A percentile compares a stretch with the other conserved stretches of the same genome.
Evolutionary conservation across 108 stramenopile species (phyloP).

Genomic region (Fragilaria radians): DNA sequence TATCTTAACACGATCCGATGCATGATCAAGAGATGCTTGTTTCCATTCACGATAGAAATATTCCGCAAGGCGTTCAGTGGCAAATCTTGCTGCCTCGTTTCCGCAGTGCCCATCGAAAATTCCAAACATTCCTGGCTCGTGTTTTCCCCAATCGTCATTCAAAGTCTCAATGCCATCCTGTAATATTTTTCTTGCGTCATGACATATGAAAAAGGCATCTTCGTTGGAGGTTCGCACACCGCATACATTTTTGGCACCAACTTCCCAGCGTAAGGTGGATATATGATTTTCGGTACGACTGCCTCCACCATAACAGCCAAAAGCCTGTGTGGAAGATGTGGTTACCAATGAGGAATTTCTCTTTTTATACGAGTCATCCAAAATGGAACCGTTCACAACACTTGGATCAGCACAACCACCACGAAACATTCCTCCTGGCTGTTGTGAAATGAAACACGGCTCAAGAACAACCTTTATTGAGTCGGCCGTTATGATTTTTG

Average conservation of each 20-base stretch:
- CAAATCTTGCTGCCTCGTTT: slow-evolving; percentile 69
- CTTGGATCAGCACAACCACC: slow-evolving; percentile 81
- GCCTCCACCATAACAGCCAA: slow-evolving; percentile 24
- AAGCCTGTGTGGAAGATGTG: slow-evolving; percentile 22
- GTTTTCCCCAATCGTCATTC: neutral
- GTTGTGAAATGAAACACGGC: too few species aligned
- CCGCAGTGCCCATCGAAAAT: slow-evolving; percentile 85
- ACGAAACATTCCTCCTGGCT: too few species aligned
- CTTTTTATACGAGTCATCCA: slow-evolving; percentile 44
- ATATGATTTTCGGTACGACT: neutral
- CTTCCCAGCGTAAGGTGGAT: slow-evolving; percentile 42
- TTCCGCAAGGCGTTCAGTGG: slow-evolving; percentile 43
- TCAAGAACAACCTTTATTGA: too few species aligned
- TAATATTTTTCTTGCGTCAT: slow-evolving; percentile 24
- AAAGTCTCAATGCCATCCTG: slow-evolving; percentile 7
- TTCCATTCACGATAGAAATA: slow-evolving; percentile 42
- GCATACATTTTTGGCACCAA: slow-evolving; percentile 74
- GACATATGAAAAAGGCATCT: slow-evolving; percentile 59
- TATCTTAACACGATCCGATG: neutral
- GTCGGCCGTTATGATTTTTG: too few species aligned
- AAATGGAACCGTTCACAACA: slow-evolving; percentile 47
- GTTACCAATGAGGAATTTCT: slow-evolving; percentile 46
- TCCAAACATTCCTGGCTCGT: slow-evolving; percentile 59
- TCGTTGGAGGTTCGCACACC: slow-evolving; percentile 66
- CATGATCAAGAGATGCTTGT: neutral